A percentile compares a stretch with the other conserved stretches of the same genome.
Conservation (phyloP, 1,139 yeast species). For the Yamadazyma friedrichii region DNA sequence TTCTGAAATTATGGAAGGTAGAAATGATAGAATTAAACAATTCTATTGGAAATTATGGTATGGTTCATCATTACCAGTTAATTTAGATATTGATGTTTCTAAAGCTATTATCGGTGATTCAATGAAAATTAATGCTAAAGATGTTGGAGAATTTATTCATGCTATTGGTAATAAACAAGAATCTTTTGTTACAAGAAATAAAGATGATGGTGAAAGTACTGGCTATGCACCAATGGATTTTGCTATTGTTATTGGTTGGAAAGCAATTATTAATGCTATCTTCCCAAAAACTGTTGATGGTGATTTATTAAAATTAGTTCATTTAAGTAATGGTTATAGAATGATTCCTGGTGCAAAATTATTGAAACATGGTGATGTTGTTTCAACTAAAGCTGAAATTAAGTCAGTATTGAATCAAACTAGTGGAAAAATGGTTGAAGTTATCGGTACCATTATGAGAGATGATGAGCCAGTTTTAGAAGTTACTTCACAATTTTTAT, state of each 20-base stretch:
- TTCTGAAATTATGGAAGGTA: slow-evolving; percentile 81
- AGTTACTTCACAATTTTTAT: slow-evolving; percentile 91
- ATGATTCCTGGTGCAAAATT: slow-evolving; percentile 93
- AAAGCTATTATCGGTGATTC: slow-evolving; percentile 71
- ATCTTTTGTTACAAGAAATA: slow-evolving; percentile 88
- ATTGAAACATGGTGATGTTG: slow-evolving; percentile 83
- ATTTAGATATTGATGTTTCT: slow-evolving; percentile 67
- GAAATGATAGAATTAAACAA: slow-evolving; percentile 90
- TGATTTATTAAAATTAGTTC: slow-evolving; percentile 90
- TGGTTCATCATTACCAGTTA: slow-evolving; percentile 58
- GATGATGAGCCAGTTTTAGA: slow-evolving; percentile 83
- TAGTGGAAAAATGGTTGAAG: slow-evolving; percentile 95
- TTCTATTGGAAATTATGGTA: slow-evolving; percentile 99
- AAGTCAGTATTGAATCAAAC: slow-evolving; percentile 88
- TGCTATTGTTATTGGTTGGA: slow-evolving; percentile 98
- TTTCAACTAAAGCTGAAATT: slow-evolving; percentile 78
- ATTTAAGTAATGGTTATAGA: slow-evolving; percentile 89
- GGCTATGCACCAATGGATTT: slow-evolving; percentile 98
- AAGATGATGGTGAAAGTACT: slow-evolving; percentile 49
- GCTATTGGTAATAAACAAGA: slow-evolving; percentile 97
- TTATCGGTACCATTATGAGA: slow-evolving; percentile 83
- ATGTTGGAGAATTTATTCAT: slow-evolving; percentile 89
- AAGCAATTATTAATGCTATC: slow-evolving; percentile 92
- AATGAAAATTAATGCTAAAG: slow-evolving; percentile 68
- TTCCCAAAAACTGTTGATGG: slow-evolving; percentile 97